A percentile compares a stretch with the other conserved stretches of the same genome.
These are phyloP conservation scores for Podila epigama DNA, from an alignment of 192 early-diverging fungal species.

Conservation along the genomic window DNA sequence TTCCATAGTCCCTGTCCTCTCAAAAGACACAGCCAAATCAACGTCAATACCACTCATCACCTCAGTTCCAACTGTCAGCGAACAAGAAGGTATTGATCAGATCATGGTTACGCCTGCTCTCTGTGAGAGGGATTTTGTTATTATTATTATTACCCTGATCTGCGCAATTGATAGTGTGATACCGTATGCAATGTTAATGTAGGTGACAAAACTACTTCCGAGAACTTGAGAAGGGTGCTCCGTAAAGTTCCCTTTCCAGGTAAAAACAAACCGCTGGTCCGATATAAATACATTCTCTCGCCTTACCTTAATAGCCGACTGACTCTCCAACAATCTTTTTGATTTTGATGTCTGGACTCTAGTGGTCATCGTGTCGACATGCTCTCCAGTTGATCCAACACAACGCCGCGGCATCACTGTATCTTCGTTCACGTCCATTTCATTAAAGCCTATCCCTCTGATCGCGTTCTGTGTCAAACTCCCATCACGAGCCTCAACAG, in stretches of 20 bases:
- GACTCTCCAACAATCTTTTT: conserved; percentile 32
- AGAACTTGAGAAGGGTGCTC: conserved; percentile 60
- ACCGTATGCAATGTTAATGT: not conserved
- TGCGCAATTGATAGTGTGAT: not conserved
- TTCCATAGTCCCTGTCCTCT: too few relatives aligned
- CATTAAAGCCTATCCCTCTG: conserved; percentile 63
- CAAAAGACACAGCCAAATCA: too few relatives aligned
- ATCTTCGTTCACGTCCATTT: conserved; percentile 71
- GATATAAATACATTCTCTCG: not conserved
- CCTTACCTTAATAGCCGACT: too few relatives aligned
- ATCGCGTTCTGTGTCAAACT: conserved; percentile 69
- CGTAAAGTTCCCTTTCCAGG: conserved; percentile 69
- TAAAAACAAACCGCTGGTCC: not conserved
- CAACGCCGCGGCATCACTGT: conserved; percentile 68
- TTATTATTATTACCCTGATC: not conserved
- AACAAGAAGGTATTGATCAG: not conserved
- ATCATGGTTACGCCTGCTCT: too few relatives aligned
- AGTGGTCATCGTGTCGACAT: conserved; percentile 64
- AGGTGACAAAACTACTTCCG: conserved; percentile 12
- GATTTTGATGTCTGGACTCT: not conserved
- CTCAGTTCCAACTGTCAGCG: too few relatives aligned
- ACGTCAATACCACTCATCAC: too few relatives aligned
- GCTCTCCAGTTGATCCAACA: conserved; percentile 30
- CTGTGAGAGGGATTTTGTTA: not conserved
- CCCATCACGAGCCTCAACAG: conserved; percentile 64